Evolutionary conservation across 139 green algal species (phyloP).

Genomic region (Chlamydomonas sp.): DNA sequence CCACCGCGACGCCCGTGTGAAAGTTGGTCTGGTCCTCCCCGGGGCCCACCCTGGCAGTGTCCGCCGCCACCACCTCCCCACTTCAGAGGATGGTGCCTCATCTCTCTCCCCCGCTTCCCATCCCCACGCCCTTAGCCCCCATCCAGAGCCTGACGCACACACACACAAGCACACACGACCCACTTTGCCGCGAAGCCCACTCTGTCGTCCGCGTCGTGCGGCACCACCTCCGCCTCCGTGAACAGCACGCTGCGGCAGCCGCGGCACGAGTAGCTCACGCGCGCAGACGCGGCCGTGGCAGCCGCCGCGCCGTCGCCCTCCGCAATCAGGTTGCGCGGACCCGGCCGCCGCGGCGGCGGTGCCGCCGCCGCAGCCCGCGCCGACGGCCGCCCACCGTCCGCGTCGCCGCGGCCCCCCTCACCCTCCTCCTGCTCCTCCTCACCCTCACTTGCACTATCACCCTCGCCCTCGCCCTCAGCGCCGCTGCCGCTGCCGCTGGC

Average conservation of each 20-base stretch:
- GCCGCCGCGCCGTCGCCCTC: conserved; percentile 26
- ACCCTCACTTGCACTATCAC: background rate
- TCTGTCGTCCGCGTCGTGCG: conserved; percentile 9
- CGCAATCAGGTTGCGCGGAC: conserved; percentile 30
- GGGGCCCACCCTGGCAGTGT: too few relatives aligned
- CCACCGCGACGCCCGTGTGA: too few relatives aligned
- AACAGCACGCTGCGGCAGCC: conserved; percentile 35
- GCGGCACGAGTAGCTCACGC: conserved; percentile 40
- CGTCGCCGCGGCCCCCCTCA: background rate
- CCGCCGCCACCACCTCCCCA: too few relatives aligned
- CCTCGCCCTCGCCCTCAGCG: background rate
- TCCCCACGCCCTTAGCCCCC: too few relatives aligned
- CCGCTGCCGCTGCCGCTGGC: too few relatives aligned
- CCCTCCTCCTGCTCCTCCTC: background rate
- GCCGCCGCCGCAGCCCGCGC: background rate
- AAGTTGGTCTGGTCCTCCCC: too few relatives aligned
- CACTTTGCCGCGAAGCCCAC: conserved; percentile 26
- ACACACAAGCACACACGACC: background rate
- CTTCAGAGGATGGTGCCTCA: too few relatives aligned
- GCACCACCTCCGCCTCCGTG: conserved; percentile 22
- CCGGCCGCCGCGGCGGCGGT: background rate
- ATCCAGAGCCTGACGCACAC: too few relatives aligned
- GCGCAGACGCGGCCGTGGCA: background rate
- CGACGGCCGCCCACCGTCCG: background rate
- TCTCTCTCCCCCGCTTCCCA: background rate